Percentiles rank a stretch among this genome's conserved stretches.
These are phyloP conservation scores for Blastobotrys raffinosifermentans DNA, from an alignment of 1,139 yeast genomes.

Conservation along the genomic window DNA sequence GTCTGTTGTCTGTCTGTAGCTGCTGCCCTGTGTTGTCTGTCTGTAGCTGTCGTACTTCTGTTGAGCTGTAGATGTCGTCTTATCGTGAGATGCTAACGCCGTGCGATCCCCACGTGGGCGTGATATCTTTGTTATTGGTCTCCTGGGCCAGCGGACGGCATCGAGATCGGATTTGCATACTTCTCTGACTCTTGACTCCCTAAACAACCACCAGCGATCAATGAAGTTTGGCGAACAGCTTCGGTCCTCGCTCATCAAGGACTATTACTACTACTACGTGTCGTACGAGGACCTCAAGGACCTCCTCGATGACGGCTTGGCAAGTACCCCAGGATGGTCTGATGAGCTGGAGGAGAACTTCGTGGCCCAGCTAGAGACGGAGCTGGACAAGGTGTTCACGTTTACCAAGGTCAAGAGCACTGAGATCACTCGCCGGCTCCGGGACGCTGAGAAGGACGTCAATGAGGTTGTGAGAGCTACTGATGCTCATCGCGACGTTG, in stretches of 20 bases:
- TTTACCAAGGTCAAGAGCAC: constrained; percentile 84
- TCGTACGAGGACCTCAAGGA: constrained; percentile 86
- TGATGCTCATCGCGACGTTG: constrained; percentile 30
- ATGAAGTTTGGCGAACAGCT: constrained; percentile 42
- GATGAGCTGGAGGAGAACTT: constrained; percentile 76
- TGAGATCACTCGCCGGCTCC: constrained; percentile 76
- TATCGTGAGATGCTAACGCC: no score
- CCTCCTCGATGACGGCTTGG: constrained; percentile 63
- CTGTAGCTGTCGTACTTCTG: no score
- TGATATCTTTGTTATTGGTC: no score
- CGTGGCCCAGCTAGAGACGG: constrained; percentile 64
- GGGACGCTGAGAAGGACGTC: constrained; percentile 68
- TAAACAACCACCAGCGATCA: background rate
- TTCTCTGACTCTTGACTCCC: no score
- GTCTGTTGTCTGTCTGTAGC: no score
- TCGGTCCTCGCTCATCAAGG: constrained; percentile 41
- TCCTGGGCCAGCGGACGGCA: no score
- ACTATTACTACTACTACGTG: constrained; percentile 84
- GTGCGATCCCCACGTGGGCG: no score
- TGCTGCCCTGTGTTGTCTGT: no score
- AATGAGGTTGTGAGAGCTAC: constrained; percentile 51
- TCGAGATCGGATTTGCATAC: no score
- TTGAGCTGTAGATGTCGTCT: no score
- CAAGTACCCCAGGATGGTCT: constrained; percentile 52
- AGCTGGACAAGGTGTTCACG: constrained; percentile 83